Conservation (phyloP, 371 early-diverging fungal genomes). For the Synchytrium microbalum region DNA sequence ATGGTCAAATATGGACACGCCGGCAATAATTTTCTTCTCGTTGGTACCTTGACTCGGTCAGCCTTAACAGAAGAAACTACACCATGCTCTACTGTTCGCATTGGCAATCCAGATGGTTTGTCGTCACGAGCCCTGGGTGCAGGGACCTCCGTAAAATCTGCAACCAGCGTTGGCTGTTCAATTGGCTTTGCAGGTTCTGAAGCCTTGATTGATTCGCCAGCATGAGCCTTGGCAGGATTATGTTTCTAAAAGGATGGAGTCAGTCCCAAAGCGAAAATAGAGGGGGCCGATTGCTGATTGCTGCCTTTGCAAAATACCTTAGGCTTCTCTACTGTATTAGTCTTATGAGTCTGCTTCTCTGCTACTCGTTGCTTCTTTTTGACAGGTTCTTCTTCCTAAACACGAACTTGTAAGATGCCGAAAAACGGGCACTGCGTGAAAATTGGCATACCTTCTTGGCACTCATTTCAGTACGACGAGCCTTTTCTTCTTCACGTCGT, state of each 20-base stretch:
- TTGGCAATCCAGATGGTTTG: no score
- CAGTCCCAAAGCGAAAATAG: neutral
- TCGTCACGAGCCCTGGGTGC: no score
- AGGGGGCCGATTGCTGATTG: no score
- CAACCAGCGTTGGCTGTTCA: no score
- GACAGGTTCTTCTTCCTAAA: slow-evolving; percentile 3
- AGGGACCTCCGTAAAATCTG: no score
- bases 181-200: neutral
- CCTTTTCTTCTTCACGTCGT: slow-evolving; percentile 5
- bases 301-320: neutral
- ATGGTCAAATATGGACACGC: neutral
- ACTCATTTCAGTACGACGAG: neutral
- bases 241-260: neutral
- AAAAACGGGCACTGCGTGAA: no score
- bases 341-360: neutral
- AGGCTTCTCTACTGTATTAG: neutral
- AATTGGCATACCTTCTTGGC: neutral
- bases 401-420: no score
- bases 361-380: slow-evolving; percentile 6
- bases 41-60: neutral
- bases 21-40: neutral
- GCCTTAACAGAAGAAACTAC: neutral
- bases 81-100: neutral
- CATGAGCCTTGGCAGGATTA: neutral
- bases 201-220: neutral